Percentiles rank a stretch among this genome's conserved stretches.
phyloP scores from a whole-genome alignment of 2,329 filamentous ascomycete genomes.

The Didymella pomorum region DNA sequence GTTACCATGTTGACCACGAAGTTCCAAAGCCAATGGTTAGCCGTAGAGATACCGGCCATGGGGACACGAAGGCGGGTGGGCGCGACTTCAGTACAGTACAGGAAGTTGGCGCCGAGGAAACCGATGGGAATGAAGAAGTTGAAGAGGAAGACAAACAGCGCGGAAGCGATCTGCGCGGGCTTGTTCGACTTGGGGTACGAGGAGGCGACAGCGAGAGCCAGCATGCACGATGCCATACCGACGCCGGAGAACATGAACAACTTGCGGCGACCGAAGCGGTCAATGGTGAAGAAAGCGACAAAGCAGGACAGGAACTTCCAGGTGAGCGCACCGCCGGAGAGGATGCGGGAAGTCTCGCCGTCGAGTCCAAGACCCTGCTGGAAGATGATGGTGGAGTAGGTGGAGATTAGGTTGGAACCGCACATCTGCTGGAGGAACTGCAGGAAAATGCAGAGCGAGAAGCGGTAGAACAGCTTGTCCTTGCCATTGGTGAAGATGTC shows the following conservation, averaged over 20 bases:
- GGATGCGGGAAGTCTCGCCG: constrained; percentile 63
- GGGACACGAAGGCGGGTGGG: constrained; percentile 61
- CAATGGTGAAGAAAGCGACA: constrained; percentile 74
- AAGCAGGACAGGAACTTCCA: constrained; percentile 66
- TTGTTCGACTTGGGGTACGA: constrained; percentile 58
- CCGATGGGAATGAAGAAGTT: constrained; percentile 68
- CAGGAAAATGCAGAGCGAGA: constrained; percentile 59
- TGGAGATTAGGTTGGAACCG: constrained; percentile 59
- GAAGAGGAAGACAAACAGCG: constrained; percentile 67
- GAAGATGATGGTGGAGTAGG: constrained; percentile 56
- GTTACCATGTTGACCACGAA: constrained; percentile 41
- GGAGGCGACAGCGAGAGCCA: constrained; percentile 61
- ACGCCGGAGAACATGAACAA: constrained; percentile 62
- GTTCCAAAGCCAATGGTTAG: constrained; percentile 61
- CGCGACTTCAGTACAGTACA: constrained; percentile 67
- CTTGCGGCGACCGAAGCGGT: constrained; percentile 70
- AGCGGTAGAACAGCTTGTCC: constrained; percentile 69
- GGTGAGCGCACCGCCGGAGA: constrained; percentile 67
- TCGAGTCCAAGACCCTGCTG: constrained; percentile 54
- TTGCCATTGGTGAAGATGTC: constrained; percentile 64
- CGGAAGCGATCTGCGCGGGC: constrained; percentile 60
- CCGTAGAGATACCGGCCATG: constrained; percentile 65
- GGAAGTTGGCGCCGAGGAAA: constrained; percentile 66
- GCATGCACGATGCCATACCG: constrained; percentile 65
- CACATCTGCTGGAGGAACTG: constrained; percentile 63